phyloP scores from a whole-genome alignment of 108 stramenopile genomes.

The Pseudonitzschia pungens region DNA sequence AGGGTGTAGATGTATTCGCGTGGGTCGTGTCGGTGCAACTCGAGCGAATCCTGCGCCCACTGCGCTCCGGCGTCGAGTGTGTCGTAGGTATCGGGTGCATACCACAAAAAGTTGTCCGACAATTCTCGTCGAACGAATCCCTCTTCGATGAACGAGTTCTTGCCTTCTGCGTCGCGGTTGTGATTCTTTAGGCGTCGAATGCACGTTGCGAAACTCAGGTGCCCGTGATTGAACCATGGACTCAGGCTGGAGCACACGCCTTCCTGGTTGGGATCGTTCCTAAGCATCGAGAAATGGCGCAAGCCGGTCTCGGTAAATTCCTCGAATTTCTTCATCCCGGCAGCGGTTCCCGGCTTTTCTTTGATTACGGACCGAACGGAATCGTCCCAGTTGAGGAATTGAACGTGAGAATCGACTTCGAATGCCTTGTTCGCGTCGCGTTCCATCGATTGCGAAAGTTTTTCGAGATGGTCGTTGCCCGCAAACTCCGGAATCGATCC shows the following conservation, averaged over 20 bases:
- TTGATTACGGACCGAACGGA: conserved; percentile 47
- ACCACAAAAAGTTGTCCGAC: conserved; percentile 96
- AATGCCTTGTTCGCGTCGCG: conserved; percentile 2
- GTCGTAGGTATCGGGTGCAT: conserved; percentile 90
- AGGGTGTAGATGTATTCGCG: conserved; percentile 87
- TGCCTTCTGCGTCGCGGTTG: conserved; percentile 73
- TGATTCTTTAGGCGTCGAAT: conserved; percentile 65
- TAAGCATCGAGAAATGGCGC: conserved; percentile 72
- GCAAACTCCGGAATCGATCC: conserved; percentile 63
- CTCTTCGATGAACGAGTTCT: conserved; percentile 93
- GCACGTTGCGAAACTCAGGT: conserved; percentile 84
- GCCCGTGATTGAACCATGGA: conserved; percentile 90
- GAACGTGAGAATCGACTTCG: conserved; percentile 47
- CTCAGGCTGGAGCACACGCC: conserved; percentile 80
- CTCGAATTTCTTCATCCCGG: conserved; percentile 70
- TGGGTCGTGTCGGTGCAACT: conserved; percentile 78
- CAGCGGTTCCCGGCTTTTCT: conserved; percentile 73
- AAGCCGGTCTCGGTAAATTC: conserved; percentile 68
- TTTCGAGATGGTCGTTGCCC: conserved; percentile 47
- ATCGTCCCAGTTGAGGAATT: conserved; percentile 61
- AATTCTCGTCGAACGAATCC: conserved; percentile 93
- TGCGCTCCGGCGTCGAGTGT: conserved; percentile 75
- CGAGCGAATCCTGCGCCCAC: conserved; percentile 93
- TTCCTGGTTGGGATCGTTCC: conserved; percentile 92
- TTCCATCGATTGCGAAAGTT: conserved; percentile 10